A percentile compares a stretch with the other conserved stretches of the same genome.
phyloP scores from a whole-genome alignment of 306 rosid genomes.

The Vigna radiata region DNA sequence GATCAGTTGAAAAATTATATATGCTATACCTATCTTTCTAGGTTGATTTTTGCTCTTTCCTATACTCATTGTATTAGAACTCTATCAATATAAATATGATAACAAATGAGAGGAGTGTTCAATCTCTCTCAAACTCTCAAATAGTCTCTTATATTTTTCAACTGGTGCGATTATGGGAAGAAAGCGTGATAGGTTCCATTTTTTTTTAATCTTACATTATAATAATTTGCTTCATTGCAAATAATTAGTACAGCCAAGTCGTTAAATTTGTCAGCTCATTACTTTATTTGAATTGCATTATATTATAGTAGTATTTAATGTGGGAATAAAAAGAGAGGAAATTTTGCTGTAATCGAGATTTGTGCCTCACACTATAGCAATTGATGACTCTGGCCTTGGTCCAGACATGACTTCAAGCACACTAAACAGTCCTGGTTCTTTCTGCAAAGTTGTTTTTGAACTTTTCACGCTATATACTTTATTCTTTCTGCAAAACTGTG shows the following conservation, averaged over 20 bases:
- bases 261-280: background rate
- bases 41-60: too few species aligned
- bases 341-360: background rate
- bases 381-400: slow-evolving; percentile 25
- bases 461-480: slow-evolving; percentile 30
- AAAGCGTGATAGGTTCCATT: background rate
- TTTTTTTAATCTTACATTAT: background rate
- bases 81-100: too few species aligned
- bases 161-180: too few species aligned
- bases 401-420: slow-evolving; percentile 29
- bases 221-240: slow-evolving; percentile 1
- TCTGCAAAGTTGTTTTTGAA: slow-evolving; percentile 44
- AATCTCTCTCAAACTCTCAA: too few species aligned
- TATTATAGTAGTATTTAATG: background rate
- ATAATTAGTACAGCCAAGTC: background rate
- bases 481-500: slow-evolving; percentile 46
- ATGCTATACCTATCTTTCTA: too few species aligned
- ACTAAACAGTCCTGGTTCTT: slow-evolving; percentile 27
- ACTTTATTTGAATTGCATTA: background rate
- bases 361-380: background rate
- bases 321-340: background rate
- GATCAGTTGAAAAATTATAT: too few species aligned
- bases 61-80: too few species aligned
- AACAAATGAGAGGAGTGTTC: too few species aligned
- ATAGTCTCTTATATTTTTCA: too few species aligned